Evolutionary conservation across 345 rosid genomes (phyloP).

Genomic region (Linum lewisii): DNA sequence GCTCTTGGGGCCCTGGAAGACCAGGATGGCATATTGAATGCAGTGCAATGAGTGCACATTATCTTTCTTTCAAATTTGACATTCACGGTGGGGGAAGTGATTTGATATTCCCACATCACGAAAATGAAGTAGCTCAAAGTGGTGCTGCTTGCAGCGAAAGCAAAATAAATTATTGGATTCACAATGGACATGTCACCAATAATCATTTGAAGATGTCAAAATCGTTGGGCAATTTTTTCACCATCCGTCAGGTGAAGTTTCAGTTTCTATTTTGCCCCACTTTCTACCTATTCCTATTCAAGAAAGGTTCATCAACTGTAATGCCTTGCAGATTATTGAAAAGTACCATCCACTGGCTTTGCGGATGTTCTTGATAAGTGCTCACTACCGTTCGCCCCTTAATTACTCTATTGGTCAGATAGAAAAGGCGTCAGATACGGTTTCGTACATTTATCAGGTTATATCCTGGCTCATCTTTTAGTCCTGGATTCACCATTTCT

Average conservation of each 20-base stretch:
- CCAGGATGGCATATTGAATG: constrained; percentile 99
- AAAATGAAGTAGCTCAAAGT: constrained; percentile 86
- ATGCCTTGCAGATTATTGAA: constrained; percentile 44
- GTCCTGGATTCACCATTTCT: too few species aligned
- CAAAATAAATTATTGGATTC: constrained; percentile 67
- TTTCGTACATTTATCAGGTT: constrained; percentile 84
- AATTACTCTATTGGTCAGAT: constrained; percentile 51
- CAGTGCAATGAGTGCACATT: constrained; percentile 91
- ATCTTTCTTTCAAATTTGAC: constrained; percentile 57
- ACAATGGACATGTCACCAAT: constrained; percentile 85
- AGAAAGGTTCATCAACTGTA: not conserved
- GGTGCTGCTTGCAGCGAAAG: constrained; percentile 58
- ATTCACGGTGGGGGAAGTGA: constrained; percentile 87
- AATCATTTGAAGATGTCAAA: constrained; percentile 83
- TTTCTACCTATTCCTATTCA: not conserved
- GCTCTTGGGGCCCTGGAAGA: constrained; percentile 89
- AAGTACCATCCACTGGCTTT: constrained; percentile 72
- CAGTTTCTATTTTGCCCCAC: not conserved
- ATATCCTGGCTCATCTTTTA: constrained; percentile 9
- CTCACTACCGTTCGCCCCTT: constrained; percentile 80
- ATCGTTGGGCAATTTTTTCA: constrained; percentile 57
- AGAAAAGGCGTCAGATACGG: constrained; percentile 60
- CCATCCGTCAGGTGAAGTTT: constrained; percentile 21
- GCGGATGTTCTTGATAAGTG: constrained; percentile 76
- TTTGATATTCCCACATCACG: constrained; percentile 75